A percentile compares a stretch with the other conserved stretches of the same genome.
phyloP scores from a whole-genome alignment of 1,284 basidiomycete species.

The Cryptococcus jaspeensis region DNA sequence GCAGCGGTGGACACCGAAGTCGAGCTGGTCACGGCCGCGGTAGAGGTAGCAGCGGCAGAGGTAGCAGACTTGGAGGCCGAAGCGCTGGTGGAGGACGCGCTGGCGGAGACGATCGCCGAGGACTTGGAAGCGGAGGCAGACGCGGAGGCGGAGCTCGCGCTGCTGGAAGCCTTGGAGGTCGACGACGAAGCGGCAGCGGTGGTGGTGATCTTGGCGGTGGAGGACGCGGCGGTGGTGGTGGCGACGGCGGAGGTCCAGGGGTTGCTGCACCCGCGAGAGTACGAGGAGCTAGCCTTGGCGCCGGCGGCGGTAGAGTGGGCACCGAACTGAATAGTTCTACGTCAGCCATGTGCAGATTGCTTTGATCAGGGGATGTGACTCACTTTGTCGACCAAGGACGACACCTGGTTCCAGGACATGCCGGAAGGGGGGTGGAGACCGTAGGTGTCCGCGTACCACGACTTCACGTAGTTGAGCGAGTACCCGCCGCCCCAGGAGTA shows the following conservation, averaged over 20 bases:
- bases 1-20: too few relatives aligned
- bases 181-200: conserved; percentile 9
- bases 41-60: conserved; percentile 2
- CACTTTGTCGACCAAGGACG: conserved; percentile 16
- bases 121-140: conserved; percentile 5
- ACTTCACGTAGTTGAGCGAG: conserved; percentile 22
- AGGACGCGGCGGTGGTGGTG: conserved; percentile 2
- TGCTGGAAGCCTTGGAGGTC: conserved; percentile 5
- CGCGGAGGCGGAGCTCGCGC: conserved; percentile 7
- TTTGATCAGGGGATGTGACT: neutral
- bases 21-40: neutral
- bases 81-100: conserved; percentile 4
- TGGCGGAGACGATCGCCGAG: conserved; percentile 3
- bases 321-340: conserved; percentile 12
- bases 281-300: conserved; percentile 15
- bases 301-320: conserved; percentile 11
- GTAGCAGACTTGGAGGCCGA: conserved; percentile 3
- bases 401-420: conserved; percentile 22
- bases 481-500: conserved; percentile 24
- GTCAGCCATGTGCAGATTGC: neutral
- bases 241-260: conserved; percentile 17
- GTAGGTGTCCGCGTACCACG: conserved; percentile 23
- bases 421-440: conserved; percentile 21
- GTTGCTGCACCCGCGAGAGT: conserved; percentile 22
- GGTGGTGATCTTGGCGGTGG: conserved; percentile 7